A percentile compares a stretch with the other conserved stretches of the same genome.
Conservation (phyloP, 2,329 filamentous ascomycete genomes). For the Paraphoma chrysanthemicola region DNA sequence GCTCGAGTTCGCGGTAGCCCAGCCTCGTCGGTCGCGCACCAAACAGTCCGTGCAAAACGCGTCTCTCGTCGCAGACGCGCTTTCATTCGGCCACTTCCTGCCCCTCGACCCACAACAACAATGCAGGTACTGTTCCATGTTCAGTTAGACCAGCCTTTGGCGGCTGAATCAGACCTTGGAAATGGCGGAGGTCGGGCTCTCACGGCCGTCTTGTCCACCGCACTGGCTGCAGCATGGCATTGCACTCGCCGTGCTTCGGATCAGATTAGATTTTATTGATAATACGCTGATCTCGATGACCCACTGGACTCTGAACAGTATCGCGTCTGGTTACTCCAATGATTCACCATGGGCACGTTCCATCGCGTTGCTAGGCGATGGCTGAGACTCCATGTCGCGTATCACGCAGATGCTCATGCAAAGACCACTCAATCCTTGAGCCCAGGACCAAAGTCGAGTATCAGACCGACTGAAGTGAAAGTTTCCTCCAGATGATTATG, state of each 20-base stretch:
- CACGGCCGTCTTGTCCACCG: conserved; percentile 13
- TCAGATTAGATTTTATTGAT: conserved; percentile 36
- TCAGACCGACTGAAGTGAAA: too few species aligned
- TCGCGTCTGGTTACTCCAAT: neutral
- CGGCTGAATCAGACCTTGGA: conserved; percentile 42
- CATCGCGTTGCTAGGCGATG: too few species aligned
- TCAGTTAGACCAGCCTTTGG: conserved; percentile 28
- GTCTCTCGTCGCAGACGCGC: conserved; percentile 36
- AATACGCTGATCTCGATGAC: conserved; percentile 11
- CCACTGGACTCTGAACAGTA: conserved; percentile 14
- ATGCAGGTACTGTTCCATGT: conserved; percentile 30
- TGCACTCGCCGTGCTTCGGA: conserved; percentile 22
- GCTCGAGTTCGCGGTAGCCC: conserved; percentile 23
- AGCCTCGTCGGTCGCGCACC: conserved; percentile 32
- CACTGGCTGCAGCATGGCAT: conserved; percentile 23
- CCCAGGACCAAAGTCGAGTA: too few species aligned
- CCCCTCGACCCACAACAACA: conserved; percentile 38
- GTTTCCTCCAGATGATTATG: too few species aligned
- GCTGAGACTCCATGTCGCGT: too few species aligned
- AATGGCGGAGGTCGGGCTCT: conserved; percentile 24
- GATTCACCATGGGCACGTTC: neutral
- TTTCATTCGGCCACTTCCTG: conserved; percentile 30
- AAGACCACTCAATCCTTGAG: too few species aligned
- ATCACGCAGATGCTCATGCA: too few species aligned
- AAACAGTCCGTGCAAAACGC: conserved; percentile 38